phyloP scores from a whole-genome alignment of 2,329 filamentous ascomycete species.

The Penicillium aurantiogriseum region DNA sequence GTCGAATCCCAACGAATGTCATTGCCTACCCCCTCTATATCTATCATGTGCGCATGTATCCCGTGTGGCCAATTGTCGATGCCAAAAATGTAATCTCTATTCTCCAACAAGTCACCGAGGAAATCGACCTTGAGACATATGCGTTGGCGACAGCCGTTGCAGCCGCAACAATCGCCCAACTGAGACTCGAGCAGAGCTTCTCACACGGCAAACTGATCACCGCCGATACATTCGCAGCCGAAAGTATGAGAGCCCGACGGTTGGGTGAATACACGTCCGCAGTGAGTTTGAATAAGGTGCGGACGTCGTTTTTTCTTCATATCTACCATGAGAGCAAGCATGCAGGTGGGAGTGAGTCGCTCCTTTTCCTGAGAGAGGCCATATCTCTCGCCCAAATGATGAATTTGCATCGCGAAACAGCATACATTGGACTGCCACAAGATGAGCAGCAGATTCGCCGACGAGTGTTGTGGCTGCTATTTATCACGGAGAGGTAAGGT shows the following conservation, averaged over 20 bases:
- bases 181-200: not conserved
- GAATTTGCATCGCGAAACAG: not conserved
- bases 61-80: not conserved
- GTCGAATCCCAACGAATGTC: not conserved
- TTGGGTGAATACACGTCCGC: not conserved
- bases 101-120: not conserved
- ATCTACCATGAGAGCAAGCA: not conserved
- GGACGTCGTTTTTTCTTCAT: not conserved
- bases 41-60: not conserved
- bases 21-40: not conserved
- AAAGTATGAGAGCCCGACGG: not conserved
- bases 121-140: not conserved
- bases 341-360: not conserved
- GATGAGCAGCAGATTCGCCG: not conserved
- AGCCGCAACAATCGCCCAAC: not conserved
- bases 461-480: not conserved
- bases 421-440: not conserved
- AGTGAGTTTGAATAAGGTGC: not conserved
- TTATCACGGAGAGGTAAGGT: not conserved
- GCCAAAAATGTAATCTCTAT: not conserved
- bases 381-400: not conserved
- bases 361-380: not conserved
- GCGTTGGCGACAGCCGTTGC: not conserved
- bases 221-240: not conserved
- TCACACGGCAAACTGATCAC: not conserved